Percentiles rank a stretch among this genome's conserved stretches.
phyloP scores from a whole-genome alignment of 2,329 filamentous ascomycete species.

The Aspergillus sp. region DNA sequence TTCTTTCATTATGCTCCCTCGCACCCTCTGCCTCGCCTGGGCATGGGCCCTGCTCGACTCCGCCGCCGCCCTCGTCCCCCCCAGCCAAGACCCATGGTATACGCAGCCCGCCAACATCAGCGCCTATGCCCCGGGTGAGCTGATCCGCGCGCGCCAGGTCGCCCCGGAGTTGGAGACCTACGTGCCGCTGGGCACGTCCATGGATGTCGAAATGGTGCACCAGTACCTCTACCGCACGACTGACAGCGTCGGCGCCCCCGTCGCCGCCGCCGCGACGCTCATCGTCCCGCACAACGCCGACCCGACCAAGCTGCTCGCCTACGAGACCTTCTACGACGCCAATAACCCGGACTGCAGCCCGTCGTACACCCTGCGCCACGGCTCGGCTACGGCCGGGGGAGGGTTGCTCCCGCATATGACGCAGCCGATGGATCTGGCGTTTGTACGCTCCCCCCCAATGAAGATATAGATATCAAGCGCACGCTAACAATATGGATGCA shows the following conservation, averaged over 20 bases:
- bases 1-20: not conserved
- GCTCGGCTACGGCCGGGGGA: not conserved
- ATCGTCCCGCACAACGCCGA: constrained; percentile 29
- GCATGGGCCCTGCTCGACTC: not conserved
- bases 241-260: constrained; percentile 13
- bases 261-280: constrained; percentile 33
- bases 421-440: constrained; percentile 6
- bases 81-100: constrained; percentile 15
- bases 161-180: constrained; percentile 8
- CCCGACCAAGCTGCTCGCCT: constrained; percentile 34
- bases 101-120: constrained; percentile 14
- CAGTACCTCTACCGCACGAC: constrained; percentile 19
- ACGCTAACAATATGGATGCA: not conserved
- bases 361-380: constrained; percentile 16
- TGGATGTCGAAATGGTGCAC: constrained; percentile 13
- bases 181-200: constrained; percentile 7
- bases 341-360: constrained; percentile 18
- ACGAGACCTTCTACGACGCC: constrained; percentile 32
- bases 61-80: constrained; percentile 2
- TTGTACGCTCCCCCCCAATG: too few relatives aligned
- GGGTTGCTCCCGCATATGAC: constrained; percentile 24
- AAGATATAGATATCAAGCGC: too few relatives aligned
- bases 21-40: not conserved
- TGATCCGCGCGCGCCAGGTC: constrained; percentile 16
- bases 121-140: constrained; percentile 10